Evolutionary conservation across 106 monocot genomes (phyloP).

Genomic region (Platanthera zijinensis): DNA sequence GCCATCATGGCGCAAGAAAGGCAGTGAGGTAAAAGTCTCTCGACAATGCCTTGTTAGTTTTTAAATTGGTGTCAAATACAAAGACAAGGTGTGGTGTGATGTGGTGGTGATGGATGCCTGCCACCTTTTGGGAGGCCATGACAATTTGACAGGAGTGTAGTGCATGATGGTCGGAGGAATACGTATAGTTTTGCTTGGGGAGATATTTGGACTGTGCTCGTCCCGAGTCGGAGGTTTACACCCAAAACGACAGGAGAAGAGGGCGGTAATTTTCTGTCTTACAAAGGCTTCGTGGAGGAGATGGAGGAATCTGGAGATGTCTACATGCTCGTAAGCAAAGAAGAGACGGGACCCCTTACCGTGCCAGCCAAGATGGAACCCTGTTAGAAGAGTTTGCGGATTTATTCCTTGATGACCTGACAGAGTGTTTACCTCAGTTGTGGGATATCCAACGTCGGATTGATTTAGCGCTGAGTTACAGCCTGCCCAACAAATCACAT

Average conservation of each 20-base stretch:
- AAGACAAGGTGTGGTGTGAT: conserved; percentile 10
- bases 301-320: background rate
- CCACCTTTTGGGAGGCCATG: conserved; percentile 10
- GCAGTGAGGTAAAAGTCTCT: conserved; percentile 9
- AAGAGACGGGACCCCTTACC: background rate
- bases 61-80: conserved; percentile 4
- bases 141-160: background rate
- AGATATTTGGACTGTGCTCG: background rate
- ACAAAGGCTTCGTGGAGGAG: background rate
- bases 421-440: conserved; percentile 1
- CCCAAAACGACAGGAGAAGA: too few relatives aligned
- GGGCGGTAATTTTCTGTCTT: background rate
- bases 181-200: conserved; percentile 1
- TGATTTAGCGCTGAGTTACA: background rate
- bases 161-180: conserved; percentile 6
- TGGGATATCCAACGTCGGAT: background rate
- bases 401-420: conserved; percentile 1
- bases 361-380: background rate
- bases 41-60: background rate
- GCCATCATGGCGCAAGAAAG: conserved; percentile 13
- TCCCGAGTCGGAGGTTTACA: background rate
- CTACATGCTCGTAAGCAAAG: background rate
- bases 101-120: conserved; percentile 9
- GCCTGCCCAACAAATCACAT: conserved; percentile 4
- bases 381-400: background rate